A percentile compares a stretch with the other conserved stretches of the same genome.
These are phyloP conservation scores for Simmondsia chinensis DNA, from an alignment of 148 eudicot genomes.

Conservation along the genomic window DNA sequence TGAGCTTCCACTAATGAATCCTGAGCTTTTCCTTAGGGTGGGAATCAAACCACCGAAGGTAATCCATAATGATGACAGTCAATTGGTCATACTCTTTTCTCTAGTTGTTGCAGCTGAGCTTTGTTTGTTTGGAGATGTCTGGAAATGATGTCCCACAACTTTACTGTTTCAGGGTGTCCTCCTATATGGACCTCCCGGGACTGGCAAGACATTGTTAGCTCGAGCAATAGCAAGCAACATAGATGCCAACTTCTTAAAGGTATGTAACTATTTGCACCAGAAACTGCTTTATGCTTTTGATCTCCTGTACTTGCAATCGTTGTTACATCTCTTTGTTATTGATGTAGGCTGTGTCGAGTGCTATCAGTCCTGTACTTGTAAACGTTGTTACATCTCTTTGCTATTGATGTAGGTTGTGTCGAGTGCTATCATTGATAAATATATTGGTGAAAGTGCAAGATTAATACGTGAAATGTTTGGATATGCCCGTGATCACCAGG, in stretches of 20 bases:
- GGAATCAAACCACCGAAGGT: slow-evolving; percentile 86
- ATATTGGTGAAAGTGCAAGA: slow-evolving; percentile 81
- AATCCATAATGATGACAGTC: too few species aligned
- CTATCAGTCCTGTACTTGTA: background rate
- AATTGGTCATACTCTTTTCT: too few species aligned
- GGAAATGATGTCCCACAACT: too few species aligned
- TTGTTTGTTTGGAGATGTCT: too few species aligned
- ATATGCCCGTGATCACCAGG: slow-evolving; percentile 83
- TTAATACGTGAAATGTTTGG: slow-evolving; percentile 65
- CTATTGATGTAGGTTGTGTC: slow-evolving; percentile 44
- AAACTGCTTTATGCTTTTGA: too few species aligned
- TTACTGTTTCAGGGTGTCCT: slow-evolving; percentile 73
- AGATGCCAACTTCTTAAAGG: slow-evolving; percentile 71
- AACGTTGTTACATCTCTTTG: background rate
- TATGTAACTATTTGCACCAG: slow-evolving; percentile 6
- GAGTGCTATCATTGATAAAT: slow-evolving; percentile 71
- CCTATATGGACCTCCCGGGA: slow-evolving; percentile 82
- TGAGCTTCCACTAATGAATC: slow-evolving; percentile 71
- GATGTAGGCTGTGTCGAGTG: too few species aligned
- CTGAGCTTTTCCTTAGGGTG: slow-evolving; percentile 69
- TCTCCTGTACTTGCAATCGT: too few species aligned
- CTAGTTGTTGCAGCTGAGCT: too few species aligned
- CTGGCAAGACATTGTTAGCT: slow-evolving; percentile 73
- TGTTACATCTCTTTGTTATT: too few species aligned
- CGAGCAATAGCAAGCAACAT: slow-evolving; percentile 78